phyloP scores from a whole-genome alignment of 176 grass and related monocot genomes.

The Carex scoparia region DNA sequence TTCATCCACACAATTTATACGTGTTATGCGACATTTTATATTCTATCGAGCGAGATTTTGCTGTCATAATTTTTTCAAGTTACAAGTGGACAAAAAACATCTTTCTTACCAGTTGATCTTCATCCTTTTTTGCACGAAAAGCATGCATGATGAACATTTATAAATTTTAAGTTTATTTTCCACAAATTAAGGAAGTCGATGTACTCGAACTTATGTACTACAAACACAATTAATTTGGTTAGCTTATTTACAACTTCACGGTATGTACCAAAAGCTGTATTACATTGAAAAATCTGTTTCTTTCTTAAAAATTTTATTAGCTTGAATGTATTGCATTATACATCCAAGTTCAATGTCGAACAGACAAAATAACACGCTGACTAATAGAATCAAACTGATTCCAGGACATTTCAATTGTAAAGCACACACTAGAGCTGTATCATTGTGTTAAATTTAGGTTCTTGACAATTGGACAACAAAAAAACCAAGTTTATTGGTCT shows the following conservation, averaged over 20 bases:
- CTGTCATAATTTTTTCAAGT: not conserved
- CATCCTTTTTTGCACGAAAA: not conserved
- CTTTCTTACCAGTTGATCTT: not conserved
- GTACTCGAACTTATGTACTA: not conserved
- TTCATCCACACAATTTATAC: not conserved
- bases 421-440: not conserved
- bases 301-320: not conserved
- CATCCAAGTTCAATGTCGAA: not conserved
- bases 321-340: not conserved
- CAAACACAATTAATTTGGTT: not conserved
- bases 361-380: not conserved
- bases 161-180: not conserved
- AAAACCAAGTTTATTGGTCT: not conserved
- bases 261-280: not conserved
- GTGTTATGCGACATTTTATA: not conserved
- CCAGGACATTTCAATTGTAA: not conserved
- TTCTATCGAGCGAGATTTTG: not conserved
- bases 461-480: not conserved
- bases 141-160: not conserved
- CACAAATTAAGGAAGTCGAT: not conserved
- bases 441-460: not conserved
- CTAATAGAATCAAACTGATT: not conserved
- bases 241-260: not conserved
- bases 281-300: not conserved
- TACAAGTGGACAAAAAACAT: not conserved